These are phyloP conservation scores for Rusavskia elegans DNA, from an alignment of 495 filamentous ascomycete genomes.

Conservation along the genomic window DNA sequence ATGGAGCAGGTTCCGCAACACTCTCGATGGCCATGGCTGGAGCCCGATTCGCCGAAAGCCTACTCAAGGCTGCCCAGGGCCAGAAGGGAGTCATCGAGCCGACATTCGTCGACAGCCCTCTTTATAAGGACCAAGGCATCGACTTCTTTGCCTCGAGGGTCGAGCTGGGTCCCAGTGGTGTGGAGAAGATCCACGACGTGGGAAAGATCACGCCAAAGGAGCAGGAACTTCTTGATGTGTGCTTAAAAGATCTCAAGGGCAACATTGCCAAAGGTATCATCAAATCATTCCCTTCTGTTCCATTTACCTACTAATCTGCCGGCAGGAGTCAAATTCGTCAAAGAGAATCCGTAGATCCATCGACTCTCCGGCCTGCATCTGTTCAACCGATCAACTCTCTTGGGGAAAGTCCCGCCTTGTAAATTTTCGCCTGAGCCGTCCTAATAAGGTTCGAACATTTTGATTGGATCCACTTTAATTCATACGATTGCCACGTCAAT, in stretches of 20 bases:
- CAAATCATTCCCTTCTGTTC: not conserved
- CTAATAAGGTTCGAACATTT: too few relatives aligned
- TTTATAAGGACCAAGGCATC: conserved; percentile 93
- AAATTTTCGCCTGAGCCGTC: too few relatives aligned
- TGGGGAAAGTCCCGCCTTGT: too few relatives aligned
- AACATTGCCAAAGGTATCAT: conserved; percentile 55
- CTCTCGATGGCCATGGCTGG: conserved; percentile 98
- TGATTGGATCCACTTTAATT: too few relatives aligned
- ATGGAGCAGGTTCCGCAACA: conserved; percentile 92
- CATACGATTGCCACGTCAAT: too few relatives aligned
- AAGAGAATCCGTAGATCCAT: conserved; percentile 42
- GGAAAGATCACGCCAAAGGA: conserved; percentile 71
- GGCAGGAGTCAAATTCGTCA: conserved; percentile 45
- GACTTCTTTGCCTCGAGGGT: conserved; percentile 92
- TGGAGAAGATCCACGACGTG: conserved; percentile 77
- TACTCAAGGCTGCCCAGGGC: conserved; percentile 84
- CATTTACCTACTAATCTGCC: conserved; percentile 2
- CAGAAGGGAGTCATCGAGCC: conserved; percentile 93
- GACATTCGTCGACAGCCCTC: conserved; percentile 88
- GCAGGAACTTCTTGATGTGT: conserved; percentile 74
- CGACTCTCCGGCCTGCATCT: not conserved
- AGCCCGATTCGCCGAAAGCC: conserved; percentile 87
- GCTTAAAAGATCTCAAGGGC: conserved; percentile 76
- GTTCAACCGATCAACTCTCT: too few relatives aligned
- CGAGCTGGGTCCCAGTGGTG: conserved; percentile 90